Conservation (phyloP, 805 yeast genomes). For the Candida maltosa region DNA sequence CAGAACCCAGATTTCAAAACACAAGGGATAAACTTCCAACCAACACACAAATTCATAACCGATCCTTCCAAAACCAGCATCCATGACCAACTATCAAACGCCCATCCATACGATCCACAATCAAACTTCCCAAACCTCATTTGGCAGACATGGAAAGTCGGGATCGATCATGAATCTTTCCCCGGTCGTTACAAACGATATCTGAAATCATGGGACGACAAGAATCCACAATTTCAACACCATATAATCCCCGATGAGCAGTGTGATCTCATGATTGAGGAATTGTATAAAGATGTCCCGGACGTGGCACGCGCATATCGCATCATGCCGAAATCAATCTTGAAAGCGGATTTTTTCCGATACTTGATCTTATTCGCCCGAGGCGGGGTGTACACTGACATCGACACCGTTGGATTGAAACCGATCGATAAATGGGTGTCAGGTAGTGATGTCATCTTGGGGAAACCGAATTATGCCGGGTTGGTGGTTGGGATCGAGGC, state of each 20-base stretch:
- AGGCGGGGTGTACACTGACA: conserved; percentile 92
- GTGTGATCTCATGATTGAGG: conserved; percentile 57
- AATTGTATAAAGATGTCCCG: conserved; percentile 69
- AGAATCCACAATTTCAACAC: conserved; percentile 77
- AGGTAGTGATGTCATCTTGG: conserved; percentile 25
- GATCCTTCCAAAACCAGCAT: conserved; percentile 53
- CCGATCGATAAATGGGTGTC: conserved; percentile 78
- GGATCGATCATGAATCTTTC: conserved; percentile 57
- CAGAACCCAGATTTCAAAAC: conserved; percentile 27
- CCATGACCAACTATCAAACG: conserved; percentile 62
- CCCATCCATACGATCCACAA: conserved; percentile 65
- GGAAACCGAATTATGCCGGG: conserved; percentile 52
- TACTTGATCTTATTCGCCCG: conserved; percentile 82
- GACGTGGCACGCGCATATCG: conserved; percentile 72
- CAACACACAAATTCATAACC: conserved; percentile 36
- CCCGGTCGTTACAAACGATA: conserved; percentile 55
- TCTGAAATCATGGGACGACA: conserved; percentile 63
- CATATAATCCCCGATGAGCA: conserved; percentile 73
- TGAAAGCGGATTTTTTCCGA: conserved; percentile 92
- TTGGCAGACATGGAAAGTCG: conserved; percentile 82
- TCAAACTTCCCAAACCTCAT: conserved; percentile 70
- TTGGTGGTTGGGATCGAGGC: conserved; percentile 91
- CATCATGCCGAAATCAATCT: conserved; percentile 71
- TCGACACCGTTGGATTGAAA: conserved; percentile 78
- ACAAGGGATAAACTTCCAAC: conserved; percentile 35